phyloP scores from a whole-genome alignment of 768 basidiomycete genomes.

The Mycena olivaceomarginata region DNA sequence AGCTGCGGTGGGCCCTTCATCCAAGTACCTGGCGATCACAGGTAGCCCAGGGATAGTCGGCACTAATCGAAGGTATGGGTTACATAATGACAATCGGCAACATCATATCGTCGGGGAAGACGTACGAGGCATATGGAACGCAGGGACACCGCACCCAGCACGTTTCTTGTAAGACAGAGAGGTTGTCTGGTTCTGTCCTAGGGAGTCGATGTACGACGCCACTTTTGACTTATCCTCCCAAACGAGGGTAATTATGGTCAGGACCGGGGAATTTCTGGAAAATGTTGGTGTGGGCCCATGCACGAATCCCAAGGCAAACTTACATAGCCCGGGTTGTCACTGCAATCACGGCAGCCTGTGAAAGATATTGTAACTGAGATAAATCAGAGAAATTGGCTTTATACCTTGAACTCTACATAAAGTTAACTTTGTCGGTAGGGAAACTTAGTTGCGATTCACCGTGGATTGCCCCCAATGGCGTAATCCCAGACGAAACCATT shows the following conservation, averaged over 20 bases:
- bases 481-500: slow-evolving; percentile 18
- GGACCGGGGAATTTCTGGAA: slow-evolving; percentile 7
- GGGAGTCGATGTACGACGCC: background rate
- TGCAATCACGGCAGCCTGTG: slow-evolving; percentile 13
- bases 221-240: background rate
- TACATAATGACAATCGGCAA: background rate
- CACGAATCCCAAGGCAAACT: background rate
- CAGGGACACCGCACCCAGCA: slow-evolving; percentile 1
- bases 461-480: background rate
- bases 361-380: background rate
- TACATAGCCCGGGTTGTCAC: slow-evolving; percentile 8
- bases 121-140: slow-evolving; percentile 4
- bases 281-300: background rate
- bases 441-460: background rate
- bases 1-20: slow-evolving; percentile 4
- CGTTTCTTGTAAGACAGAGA: background rate
- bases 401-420: slow-evolving; percentile 10
- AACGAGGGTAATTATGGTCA: background rate
- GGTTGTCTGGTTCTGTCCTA: background rate
- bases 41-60: background rate
- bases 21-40: background rate
- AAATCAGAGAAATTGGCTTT: background rate
- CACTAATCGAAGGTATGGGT: background rate
- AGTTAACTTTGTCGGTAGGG: background rate
- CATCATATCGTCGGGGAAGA: background rate